These are phyloP conservation scores for Fusarium coffeatum DNA, from an alignment of 2,329 filamentous ascomycete genomes.

Conservation along the genomic window DNA sequence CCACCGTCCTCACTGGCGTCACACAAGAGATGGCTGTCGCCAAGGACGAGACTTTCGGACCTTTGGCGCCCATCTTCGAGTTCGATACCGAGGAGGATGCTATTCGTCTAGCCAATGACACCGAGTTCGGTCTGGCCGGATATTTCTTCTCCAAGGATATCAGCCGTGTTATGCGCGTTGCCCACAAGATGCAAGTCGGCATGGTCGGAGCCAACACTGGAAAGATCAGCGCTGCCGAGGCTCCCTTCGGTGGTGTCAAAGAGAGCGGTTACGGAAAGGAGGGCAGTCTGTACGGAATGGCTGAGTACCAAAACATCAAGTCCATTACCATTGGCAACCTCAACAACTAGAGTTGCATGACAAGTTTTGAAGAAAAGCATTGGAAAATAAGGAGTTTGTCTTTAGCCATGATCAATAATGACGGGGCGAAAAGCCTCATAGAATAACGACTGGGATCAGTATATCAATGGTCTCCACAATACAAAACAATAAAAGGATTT, in stretches of 20 bases:
- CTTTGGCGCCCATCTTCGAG: slow-evolving; percentile 45
- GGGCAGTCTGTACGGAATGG: slow-evolving; percentile 59
- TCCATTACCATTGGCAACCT: slow-evolving; percentile 52
- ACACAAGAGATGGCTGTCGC: slow-evolving; percentile 48
- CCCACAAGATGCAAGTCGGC: slow-evolving; percentile 69
- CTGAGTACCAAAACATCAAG: slow-evolving; percentile 61
- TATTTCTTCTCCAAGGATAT: slow-evolving; percentile 52
- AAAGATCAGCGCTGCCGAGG: slow-evolving; percentile 51
- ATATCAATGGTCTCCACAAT: slow-evolving; percentile 3
- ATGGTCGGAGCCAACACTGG: slow-evolving; percentile 69
- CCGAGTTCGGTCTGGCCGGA: slow-evolving; percentile 53
- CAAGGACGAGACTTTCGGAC: slow-evolving; percentile 51
- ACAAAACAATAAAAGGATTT: slow-evolving; percentile 24
- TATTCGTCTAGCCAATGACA: slow-evolving; percentile 54
- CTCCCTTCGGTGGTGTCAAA: slow-evolving; percentile 53
- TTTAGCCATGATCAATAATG: slow-evolving; percentile 43
- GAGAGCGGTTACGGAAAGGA: slow-evolving; percentile 53
- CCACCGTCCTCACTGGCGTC: slow-evolving; percentile 74
- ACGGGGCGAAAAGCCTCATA: slow-evolving; percentile 31
- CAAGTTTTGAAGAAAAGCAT: neutral
- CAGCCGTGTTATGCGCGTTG: slow-evolving; percentile 57
- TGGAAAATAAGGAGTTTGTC: slow-evolving; percentile 27
- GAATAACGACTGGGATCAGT: slow-evolving; percentile 18
- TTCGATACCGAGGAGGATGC: slow-evolving; percentile 55
- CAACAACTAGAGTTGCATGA: slow-evolving; percentile 32